Evolutionary conservation across 2,329 filamentous ascomycete genomes (phyloP), one percentile per base, ranked within the genome.

Genomic region (Monilinia polystroma): DNA sequence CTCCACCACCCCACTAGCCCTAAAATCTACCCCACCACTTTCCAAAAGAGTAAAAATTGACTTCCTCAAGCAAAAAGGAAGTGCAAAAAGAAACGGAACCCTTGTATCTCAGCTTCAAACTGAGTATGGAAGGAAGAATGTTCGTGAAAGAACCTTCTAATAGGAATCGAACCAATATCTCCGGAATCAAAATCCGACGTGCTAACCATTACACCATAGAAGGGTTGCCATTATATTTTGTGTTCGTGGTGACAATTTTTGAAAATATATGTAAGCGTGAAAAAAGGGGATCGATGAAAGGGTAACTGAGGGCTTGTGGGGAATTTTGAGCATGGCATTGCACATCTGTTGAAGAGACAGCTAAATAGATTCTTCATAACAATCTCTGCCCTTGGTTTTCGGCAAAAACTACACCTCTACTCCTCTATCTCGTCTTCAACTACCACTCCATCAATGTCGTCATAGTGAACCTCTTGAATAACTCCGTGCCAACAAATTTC

Each of bases 161-260:
- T 63, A 63, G 60, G 60, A 63, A 63, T 63, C 60, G 60, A 63
- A 63, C 60, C 60, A 63, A 63, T 63, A 63, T 63, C 60, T 63
- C 60, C 60, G 6, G 60, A 63, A 63, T 63, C 60, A 63, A 43
- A 63, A 63, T 63, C 60, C 6, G 6, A 11, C 6, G 49, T 63
- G 49, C 60, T 63, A 63, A 55, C 60, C 60, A 63, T 63, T 63
- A 63, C 60, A 49, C 57, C 57, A 60, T 60, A 60, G 57, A 49
- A 60, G 16, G 23, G n/a, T 29, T 57, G 11, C n/a, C 23, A 18
- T 51, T 14, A 5, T 14, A 14, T 14, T 16, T 52, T 52, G 23
- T 52, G 49, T 26, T 14, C 20, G 20, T 1, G 45, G 6, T 18
- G 4, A 1, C 6, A 6, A 10, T 3, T n/a, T 49, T 20, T 11